These are phyloP conservation scores for Wickerhamomyces pijperi DNA, from an alignment of 805 yeast genomes.

Conservation along the genomic window DNA sequence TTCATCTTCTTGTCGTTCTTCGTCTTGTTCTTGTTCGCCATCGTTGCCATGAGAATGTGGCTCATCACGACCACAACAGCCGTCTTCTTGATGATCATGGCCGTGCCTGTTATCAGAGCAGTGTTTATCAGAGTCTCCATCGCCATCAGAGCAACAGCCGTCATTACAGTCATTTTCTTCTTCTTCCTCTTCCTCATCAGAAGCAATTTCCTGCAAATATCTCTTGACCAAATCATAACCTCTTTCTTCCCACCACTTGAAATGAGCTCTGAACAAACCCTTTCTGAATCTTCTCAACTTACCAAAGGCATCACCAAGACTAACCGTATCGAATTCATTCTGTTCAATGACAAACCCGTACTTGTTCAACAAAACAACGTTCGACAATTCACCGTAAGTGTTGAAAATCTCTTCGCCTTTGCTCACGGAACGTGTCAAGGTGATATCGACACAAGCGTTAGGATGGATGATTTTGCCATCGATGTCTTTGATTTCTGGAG, in stretches of 20 bases:
- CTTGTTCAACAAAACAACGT: constrained; percentile 53
- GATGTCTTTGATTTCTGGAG: constrained; percentile 5
- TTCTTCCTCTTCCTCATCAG: constrained; percentile 2
- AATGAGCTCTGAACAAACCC: constrained; percentile 24
- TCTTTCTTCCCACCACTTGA: constrained; percentile 38
- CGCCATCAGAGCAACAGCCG: constrained; percentile 7
- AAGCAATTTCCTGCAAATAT: constrained; percentile 4
- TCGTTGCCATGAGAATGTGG: constrained; percentile 10
- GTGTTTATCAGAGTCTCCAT: constrained; percentile 2
- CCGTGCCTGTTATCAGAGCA: not conserved
- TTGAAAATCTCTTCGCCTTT: constrained; percentile 60
- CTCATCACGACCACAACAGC: constrained; percentile 8
- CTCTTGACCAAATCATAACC: constrained; percentile 27
- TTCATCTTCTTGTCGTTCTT: constrained; percentile 5
- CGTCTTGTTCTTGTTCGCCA: constrained; percentile 3
- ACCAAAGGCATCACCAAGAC: constrained; percentile 42
- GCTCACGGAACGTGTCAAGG: constrained; percentile 30
- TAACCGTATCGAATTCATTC: constrained; percentile 46
- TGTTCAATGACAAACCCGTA: constrained; percentile 63
- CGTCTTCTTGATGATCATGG: constrained; percentile 4
- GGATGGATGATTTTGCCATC: constrained; percentile 26
- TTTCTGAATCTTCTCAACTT: constrained; percentile 21
- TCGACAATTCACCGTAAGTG: constrained; percentile 69
- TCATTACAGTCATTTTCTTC: constrained; percentile 7
- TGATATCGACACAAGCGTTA: constrained; percentile 64